These are phyloP conservation scores for Colletotrichum limetticola DNA, from an alignment of 2,329 filamentous ascomycete genomes.

Conservation along the genomic window DNA sequence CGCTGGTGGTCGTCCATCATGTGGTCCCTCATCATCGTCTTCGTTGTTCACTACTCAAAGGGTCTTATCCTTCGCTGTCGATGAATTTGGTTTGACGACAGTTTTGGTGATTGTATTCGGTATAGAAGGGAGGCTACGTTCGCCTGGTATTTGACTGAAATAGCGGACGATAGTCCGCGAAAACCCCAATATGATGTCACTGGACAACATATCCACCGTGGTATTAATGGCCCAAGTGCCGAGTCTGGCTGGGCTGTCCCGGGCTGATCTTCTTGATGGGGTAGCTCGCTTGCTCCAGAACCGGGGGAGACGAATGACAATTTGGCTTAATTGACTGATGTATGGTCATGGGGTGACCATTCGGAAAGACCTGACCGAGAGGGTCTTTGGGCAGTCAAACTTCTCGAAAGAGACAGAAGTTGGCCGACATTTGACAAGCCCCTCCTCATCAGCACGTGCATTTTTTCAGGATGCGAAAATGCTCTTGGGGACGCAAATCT, in stretches of 20 bases:
- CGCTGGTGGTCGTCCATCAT: background rate
- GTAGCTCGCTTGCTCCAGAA: constrained; percentile 24
- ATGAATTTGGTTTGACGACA: background rate
- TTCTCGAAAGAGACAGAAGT: background rate
- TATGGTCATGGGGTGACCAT: background rate
- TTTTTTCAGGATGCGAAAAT: constrained; percentile 7
- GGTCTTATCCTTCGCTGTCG: too few species aligned
- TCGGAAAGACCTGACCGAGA: constrained; percentile 10
- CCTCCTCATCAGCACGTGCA: background rate
- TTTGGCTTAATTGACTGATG: background rate
- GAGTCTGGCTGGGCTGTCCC: constrained; percentile 22
- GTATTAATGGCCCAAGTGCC: constrained; percentile 20
- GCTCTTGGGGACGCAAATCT: background rate
- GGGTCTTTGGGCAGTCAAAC: background rate
- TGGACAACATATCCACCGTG: background rate
- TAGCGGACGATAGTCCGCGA: background rate
- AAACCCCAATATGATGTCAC: constrained; percentile 23
- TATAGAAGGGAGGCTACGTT: background rate
- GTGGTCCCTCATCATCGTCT: constrained; percentile 5
- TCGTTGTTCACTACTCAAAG: background rate
- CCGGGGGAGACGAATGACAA: constrained; percentile 10
- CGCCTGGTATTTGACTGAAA: background rate
- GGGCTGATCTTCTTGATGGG: constrained; percentile 21
- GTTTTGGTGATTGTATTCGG: background rate
- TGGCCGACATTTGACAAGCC: background rate